Conservation (phyloP, 2,329 filamentous ascomycete genomes). For the Emmonsiellopsis sp. region DNA sequence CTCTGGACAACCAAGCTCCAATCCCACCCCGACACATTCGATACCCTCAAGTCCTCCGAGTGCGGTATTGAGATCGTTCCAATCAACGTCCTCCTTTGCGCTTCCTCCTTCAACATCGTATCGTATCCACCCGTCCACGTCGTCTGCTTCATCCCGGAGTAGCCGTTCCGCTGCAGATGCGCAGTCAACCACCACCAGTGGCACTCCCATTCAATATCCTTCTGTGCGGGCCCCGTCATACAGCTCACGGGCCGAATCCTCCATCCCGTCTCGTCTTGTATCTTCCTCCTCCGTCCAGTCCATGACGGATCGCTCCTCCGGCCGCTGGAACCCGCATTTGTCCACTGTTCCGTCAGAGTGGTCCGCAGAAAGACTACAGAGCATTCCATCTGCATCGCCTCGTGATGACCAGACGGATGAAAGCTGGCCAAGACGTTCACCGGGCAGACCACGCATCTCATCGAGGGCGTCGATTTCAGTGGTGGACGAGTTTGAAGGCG, state of each 20-base stretch:
- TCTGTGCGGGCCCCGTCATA: constrained; percentile 29
- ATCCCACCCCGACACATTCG: constrained; percentile 27
- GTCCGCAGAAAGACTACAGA: constrained; percentile 26
- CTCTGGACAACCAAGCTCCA: constrained; percentile 21
- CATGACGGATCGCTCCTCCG: constrained; percentile 24
- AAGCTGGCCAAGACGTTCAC: background rate
- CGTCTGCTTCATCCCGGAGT: constrained; percentile 17
- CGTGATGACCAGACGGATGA: constrained; percentile 9
- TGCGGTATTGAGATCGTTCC: constrained; percentile 24
- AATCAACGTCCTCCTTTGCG: constrained; percentile 24
- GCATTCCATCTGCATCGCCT: constrained; percentile 17
- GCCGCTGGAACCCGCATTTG: constrained; percentile 34
- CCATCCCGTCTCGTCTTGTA: constrained; percentile 13
- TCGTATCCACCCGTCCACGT: constrained; percentile 18
- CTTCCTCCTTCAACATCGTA: constrained; percentile 25
- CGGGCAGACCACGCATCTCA: constrained; percentile 11
- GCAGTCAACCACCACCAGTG: constrained; percentile 28
- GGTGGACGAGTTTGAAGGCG: constrained; percentile 24
- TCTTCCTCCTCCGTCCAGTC: constrained; percentile 21
- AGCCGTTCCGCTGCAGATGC: constrained; percentile 24
- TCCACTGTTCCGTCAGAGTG: constrained; percentile 38
- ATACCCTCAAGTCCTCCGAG: constrained; percentile 33
- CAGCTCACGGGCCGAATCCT: constrained; percentile 33
- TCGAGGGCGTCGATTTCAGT: constrained; percentile 24
- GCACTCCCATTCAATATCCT: constrained; percentile 30